Percentiles rank a stretch among this genome's conserved stretches.
Conservation (phyloP, 148 eudicot genomes). For the Silene uniflora region DNA sequence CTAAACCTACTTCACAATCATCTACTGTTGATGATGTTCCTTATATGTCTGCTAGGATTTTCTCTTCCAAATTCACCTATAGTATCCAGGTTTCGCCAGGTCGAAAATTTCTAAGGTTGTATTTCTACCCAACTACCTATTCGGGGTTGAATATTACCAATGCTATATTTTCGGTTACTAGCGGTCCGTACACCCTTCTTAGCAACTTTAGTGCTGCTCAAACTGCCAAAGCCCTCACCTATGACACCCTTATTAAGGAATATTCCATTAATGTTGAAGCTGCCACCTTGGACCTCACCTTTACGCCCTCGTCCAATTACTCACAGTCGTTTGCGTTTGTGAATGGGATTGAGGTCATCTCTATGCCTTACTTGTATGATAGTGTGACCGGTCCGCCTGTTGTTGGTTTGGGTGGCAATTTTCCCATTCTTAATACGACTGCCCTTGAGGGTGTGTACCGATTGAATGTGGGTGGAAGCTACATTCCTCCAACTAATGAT, state of each 20-base stretch:
- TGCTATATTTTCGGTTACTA: conserved; percentile 56
- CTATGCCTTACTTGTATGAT: conserved; percentile 71
- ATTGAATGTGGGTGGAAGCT: conserved; percentile 83
- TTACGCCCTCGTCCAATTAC: conserved; percentile 50
- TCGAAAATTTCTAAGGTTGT: conserved; percentile 69
- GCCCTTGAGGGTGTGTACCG: conserved; percentile 72
- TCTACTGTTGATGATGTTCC: conserved; percentile 68
- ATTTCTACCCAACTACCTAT: conserved; percentile 71
- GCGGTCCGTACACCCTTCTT: conserved; percentile 58
- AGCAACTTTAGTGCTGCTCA: conserved; percentile 83
- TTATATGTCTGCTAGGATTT: conserved; percentile 70
- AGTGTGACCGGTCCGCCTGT: conserved; percentile 25
- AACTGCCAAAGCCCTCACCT: conserved; percentile 63
- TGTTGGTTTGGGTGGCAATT: conserved; percentile 42
- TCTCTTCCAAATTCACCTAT: conserved; percentile 61
- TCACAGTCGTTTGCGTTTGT: conserved; percentile 70
- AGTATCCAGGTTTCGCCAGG: conserved; percentile 71
- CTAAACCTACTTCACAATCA: conserved; percentile 47
- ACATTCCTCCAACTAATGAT: conserved; percentile 64
- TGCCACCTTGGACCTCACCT: conserved; percentile 48
- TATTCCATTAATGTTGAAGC: conserved; percentile 53
- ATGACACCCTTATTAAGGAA: conserved; percentile 55
- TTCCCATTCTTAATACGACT: conserved; percentile 51
- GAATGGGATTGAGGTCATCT: conserved; percentile 84
- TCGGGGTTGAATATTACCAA: conserved; percentile 41